phyloP scores from a whole-genome alignment of 73 alveolate species.

The Paramecium caudatum region DNA sequence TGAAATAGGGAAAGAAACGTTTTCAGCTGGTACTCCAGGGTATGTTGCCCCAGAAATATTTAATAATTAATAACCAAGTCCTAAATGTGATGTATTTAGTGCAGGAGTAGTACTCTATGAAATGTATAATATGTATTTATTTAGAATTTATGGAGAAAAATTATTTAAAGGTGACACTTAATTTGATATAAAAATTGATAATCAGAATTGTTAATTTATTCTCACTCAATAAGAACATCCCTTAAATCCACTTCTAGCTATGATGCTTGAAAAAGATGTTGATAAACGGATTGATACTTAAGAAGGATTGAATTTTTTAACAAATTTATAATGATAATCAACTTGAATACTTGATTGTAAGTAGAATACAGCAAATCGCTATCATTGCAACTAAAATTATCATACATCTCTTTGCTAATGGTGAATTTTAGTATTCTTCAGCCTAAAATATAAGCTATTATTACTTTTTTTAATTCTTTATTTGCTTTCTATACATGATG shows the following conservation, averaged over 20 bases:
- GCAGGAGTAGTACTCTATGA: neutral
- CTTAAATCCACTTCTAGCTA: neutral
- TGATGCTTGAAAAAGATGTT: neutral
- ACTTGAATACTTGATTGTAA: conserved; percentile 61
- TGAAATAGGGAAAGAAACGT: neutral
- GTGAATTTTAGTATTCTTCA: conserved; percentile 61
- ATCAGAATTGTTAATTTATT: neutral
- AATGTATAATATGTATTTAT: conserved; percentile 6
- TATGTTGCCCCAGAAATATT: conserved; percentile 82
- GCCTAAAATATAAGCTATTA: conserved; percentile 62
- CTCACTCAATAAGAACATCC: neutral
- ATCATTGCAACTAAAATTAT: conserved; percentile 3
- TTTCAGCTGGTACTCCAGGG: conserved; percentile 66
- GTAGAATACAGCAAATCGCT: neutral
- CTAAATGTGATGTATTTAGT: conserved; percentile 78
- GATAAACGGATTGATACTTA: neutral
- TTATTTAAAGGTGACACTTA: neutral
- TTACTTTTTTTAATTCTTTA: conserved; percentile 21
- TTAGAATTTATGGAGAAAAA: conserved; percentile 19
- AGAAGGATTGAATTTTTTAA: conserved; percentile 1
- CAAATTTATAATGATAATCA: conserved; percentile 20
- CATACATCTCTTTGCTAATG: conserved; percentile 62
- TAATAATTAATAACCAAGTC: conserved; percentile 64
- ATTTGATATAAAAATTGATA: neutral
- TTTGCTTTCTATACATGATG: conserved; percentile 46